Evolutionary conservation across 2,329 filamentous ascomycete genomes (phyloP).

Genomic region (Cytospora piceicola): DNA sequence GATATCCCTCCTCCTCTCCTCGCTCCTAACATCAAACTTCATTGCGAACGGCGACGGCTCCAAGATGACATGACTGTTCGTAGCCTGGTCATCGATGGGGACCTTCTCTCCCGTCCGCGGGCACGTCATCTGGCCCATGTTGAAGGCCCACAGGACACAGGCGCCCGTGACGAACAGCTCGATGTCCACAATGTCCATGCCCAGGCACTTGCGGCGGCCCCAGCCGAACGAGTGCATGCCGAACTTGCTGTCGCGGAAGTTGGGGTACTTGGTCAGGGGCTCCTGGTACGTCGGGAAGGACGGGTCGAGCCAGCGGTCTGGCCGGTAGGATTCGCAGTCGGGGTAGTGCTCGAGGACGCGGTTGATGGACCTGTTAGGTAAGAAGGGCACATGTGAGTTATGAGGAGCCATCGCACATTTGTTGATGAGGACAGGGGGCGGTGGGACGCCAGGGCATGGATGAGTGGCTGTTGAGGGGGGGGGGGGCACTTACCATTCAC

Average conservation of each 20-base stretch:
- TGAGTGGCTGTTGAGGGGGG: no score
- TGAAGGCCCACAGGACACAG: slow-evolving; percentile 54
- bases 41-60: slow-evolving; percentile 54
- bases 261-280: slow-evolving; percentile 65
- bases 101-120: slow-evolving; percentile 47
- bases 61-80: slow-evolving; percentile 57
- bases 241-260: slow-evolving; percentile 56
- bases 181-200: slow-evolving; percentile 65
- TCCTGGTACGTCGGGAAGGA: slow-evolving; percentile 67
- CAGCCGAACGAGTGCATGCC: slow-evolving; percentile 68
- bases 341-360: slow-evolving; percentile 63
- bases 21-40: slow-evolving; percentile 47
- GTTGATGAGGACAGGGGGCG: neutral
- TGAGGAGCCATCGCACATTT: neutral
- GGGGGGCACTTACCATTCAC: slow-evolving; percentile 48
- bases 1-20: slow-evolving; percentile 44
- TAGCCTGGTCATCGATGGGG: slow-evolving; percentile 53
- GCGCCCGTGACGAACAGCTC: slow-evolving; percentile 58
- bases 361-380: slow-evolving; percentile 54
- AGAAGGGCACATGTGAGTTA: neutral
- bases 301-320: slow-evolving; percentile 66
- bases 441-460: neutral
- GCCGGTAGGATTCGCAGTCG: slow-evolving; percentile 64
- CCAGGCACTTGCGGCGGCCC: slow-evolving; percentile 65
- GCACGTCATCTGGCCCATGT: slow-evolving; percentile 46